Evolutionary conservation across 345 rosid genomes (phyloP).

Genomic region (Euphorbia tirucalli): DNA sequence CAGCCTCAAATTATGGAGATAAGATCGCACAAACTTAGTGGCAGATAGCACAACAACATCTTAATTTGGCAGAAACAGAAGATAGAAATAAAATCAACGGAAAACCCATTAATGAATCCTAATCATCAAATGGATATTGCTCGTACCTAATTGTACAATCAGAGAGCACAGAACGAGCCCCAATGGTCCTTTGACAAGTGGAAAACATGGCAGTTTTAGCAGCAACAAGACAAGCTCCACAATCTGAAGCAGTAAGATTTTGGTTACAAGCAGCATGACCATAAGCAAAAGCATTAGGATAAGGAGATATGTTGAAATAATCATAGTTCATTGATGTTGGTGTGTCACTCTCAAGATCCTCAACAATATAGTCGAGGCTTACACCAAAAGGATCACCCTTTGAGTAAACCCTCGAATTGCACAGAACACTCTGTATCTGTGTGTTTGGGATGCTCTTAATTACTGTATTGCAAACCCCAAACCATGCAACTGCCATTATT

Average conservation of each 20-base stretch:
- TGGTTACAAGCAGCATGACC: constrained; percentile 49
- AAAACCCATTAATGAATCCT: neutral
- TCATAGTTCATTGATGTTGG: constrained; percentile 31
- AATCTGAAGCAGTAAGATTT: constrained; percentile 42
- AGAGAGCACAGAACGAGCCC: constrained; percentile 46
- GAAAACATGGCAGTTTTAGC: constrained; percentile 40
- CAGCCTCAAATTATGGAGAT: neutral
- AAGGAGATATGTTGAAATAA: constrained; percentile 53
- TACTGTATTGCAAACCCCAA: neutral
- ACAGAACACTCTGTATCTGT: constrained; percentile 33
- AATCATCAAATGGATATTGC: constrained; percentile 53
- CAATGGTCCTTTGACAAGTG: constrained; percentile 40
- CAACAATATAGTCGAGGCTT: constrained; percentile 37
- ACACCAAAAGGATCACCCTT: constrained; percentile 41
- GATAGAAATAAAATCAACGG: neutral
- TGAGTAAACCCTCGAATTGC: constrained; percentile 39
- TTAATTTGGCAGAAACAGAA: neutral
- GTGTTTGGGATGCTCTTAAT: constrained; percentile 44
- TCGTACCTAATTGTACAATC: constrained; percentile 63
- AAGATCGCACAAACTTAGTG: neutral
- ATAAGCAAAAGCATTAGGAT: constrained; percentile 57
- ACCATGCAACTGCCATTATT: neutral
- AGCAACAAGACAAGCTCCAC: constrained; percentile 40
- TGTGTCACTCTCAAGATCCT: constrained; percentile 32
- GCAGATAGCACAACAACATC: neutral